A percentile compares a stretch with the other conserved stretches of the same genome.
Conservation (phyloP, 2,329 filamentous ascomycete species). For the Ascochyta viciae-villosae region DNA sequence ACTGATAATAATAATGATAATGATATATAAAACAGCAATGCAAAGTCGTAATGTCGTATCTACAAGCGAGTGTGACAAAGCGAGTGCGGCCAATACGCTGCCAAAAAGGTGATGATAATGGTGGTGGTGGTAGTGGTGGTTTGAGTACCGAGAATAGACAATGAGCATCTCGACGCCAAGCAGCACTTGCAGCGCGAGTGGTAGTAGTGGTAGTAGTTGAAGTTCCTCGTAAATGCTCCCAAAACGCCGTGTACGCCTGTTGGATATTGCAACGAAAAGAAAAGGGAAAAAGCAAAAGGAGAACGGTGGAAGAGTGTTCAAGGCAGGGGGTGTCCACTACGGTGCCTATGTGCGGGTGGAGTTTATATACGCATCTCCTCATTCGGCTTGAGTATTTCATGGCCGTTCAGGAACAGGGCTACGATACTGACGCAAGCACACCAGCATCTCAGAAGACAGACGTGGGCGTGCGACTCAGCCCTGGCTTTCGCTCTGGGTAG, state of each 20-base stretch:
- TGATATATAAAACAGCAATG: not conserved
- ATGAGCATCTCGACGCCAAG: constrained; percentile 9
- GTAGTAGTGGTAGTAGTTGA: not conserved
- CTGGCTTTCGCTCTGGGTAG: constrained; percentile 35
- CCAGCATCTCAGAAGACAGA: constrained; percentile 34
- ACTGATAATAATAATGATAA: not conserved
- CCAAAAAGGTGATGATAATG: not conserved
- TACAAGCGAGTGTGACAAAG: constrained; percentile 16
- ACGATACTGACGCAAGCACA: not conserved
- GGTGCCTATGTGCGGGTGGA: constrained; percentile 11
- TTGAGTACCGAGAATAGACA: not conserved
- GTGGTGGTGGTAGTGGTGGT: not conserved
- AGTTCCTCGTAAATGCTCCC: constrained; percentile 4
- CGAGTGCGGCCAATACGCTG: constrained; percentile 7
- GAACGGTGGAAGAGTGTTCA: not conserved
- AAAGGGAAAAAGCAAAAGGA: not conserved
- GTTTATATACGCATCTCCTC: constrained; percentile 8
- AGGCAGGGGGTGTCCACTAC: constrained; percentile 9
- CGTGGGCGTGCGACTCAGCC: constrained; percentile 34
- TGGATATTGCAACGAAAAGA: too few species aligned
- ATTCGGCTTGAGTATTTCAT: too few species aligned
- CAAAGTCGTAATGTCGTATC: constrained; percentile 15
- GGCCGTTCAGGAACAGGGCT: too few species aligned
- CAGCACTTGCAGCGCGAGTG: constrained; percentile 14
- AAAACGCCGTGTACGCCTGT: constrained; percentile 10